Evolutionary conservation across 306 rosid species (phyloP).

Genomic region (Acacia melanoxylon): DNA sequence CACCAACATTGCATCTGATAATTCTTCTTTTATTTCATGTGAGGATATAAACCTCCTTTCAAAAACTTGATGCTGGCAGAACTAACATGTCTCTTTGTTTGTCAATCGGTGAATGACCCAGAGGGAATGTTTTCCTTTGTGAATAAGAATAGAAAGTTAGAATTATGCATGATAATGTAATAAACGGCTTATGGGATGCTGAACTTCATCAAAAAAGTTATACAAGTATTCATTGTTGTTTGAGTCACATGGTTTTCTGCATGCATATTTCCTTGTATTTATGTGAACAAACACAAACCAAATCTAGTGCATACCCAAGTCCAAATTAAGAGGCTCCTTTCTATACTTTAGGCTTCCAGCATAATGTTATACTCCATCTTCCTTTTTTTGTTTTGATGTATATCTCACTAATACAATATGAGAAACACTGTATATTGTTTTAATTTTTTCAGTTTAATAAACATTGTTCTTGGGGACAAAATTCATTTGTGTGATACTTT

Average conservation of each 20-base stretch:
- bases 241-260: not conserved
- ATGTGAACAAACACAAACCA: slow-evolving; percentile 13
- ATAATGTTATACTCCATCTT: slow-evolving; percentile 25
- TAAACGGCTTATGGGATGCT: slow-evolving; percentile 19
- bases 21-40: not conserved
- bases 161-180: slow-evolving; percentile 21
- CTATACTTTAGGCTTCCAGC: not conserved
- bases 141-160: slow-evolving; percentile 18
- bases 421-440: not conserved
- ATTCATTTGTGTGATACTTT: slow-evolving; percentile 21
- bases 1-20: not conserved
- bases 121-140: not conserved
- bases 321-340: slow-evolving; percentile 1
- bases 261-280: slow-evolving; percentile 18
- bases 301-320: slow-evolving; percentile 13
- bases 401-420: not conserved
- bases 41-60: not conserved
- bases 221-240: not conserved
- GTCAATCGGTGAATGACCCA: not conserved
- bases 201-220: not conserved
- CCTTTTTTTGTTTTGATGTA: slow-evolving; percentile 14
- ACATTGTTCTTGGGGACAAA: slow-evolving; percentile 13
- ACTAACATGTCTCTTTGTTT: slow-evolving; percentile 1
- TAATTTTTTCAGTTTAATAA: not conserved
- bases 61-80: slow-evolving; percentile 17